These are phyloP conservation scores for Aspergillus affinis DNA, from an alignment of 495 filamentous ascomycete genomes.

Conservation along the genomic window DNA sequence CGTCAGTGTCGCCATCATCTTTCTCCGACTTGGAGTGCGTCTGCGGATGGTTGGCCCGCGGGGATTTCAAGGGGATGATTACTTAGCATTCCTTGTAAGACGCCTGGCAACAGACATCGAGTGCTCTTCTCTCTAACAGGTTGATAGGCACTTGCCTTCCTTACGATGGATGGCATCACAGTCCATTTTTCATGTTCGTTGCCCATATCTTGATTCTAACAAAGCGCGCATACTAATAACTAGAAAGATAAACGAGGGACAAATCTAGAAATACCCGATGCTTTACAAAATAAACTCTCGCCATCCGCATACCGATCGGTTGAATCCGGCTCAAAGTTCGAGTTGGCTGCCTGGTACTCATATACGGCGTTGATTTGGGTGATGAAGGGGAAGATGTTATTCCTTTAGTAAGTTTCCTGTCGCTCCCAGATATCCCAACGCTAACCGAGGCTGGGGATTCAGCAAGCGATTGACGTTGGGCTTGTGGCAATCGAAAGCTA, in stretches of 20 bases:
- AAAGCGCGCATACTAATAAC: neutral
- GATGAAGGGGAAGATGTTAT: slow-evolving; percentile 8
- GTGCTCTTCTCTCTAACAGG: too few species aligned
- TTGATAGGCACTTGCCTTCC: neutral
- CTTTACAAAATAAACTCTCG: neutral
- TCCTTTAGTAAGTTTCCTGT: neutral
- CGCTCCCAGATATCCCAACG: neutral
- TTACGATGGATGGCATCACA: slow-evolving; percentile 5
- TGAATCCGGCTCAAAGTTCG: neutral
- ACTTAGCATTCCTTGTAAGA: slow-evolving; percentile 5
- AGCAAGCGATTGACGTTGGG: slow-evolving; percentile 4
- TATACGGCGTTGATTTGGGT: slow-evolving; percentile 7
- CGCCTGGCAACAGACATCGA: too few species aligned
- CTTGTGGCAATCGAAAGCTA: slow-evolving; percentile 3
- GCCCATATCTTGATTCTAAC: too few species aligned
- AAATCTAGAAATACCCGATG: neutral
- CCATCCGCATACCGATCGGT: neutral
- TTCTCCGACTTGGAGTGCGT: slow-evolving; percentile 3
- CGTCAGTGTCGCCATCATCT: neutral
- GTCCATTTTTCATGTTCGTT: slow-evolving; percentile 3
- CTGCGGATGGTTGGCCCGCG: neutral
- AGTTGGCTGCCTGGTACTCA: slow-evolving; percentile 7
- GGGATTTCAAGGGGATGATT: slow-evolving; percentile 7
- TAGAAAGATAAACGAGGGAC: slow-evolving; percentile 1
- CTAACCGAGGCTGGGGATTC: neutral